Evolutionary conservation across 495 filamentous ascomycete species (phyloP).

Genomic region (Talaromyces wortmannii): DNA sequence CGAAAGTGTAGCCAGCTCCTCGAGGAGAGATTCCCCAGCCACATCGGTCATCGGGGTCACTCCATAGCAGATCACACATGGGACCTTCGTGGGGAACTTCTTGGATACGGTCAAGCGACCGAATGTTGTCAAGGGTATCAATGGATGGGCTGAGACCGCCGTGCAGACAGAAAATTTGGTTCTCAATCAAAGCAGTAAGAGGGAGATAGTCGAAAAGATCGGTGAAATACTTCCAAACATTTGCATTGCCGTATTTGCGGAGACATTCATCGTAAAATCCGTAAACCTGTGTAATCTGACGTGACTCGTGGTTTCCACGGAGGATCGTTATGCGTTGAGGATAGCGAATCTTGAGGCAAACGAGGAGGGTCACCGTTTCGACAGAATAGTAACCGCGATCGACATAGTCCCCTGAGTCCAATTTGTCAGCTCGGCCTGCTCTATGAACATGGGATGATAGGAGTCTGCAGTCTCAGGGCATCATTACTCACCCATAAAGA

Average conservation of each 20-base stretch:
- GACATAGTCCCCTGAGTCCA: slow-evolving; percentile 75
- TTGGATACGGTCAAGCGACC: slow-evolving; percentile 91
- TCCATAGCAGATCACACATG: slow-evolving; percentile 98
- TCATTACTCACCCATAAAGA: slow-evolving; percentile 74
- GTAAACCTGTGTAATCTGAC: slow-evolving; percentile 96
- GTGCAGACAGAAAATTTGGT: slow-evolving; percentile 99
- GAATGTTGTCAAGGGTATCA: slow-evolving; percentile 96
- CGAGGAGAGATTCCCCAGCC: slow-evolving; percentile 97
- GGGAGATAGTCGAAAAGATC: slow-evolving; percentile 99
- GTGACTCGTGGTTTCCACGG: slow-evolving; percentile 93
- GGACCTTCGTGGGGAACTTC: slow-evolving; percentile 98
- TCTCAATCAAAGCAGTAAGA: slow-evolving; percentile 96
- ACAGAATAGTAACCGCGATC: slow-evolving; percentile 97
- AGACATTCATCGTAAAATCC: slow-evolving; percentile 98
- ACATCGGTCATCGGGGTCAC: slow-evolving; percentile 95
- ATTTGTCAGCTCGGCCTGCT: background rate
- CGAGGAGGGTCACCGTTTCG: slow-evolving; percentile 89
- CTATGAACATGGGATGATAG: background rate
- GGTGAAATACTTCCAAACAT: slow-evolving; percentile 99
- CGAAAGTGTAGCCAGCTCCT: slow-evolving; percentile 97
- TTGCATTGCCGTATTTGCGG: slow-evolving; percentile 96
- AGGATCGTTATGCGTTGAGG: slow-evolving; percentile 95
- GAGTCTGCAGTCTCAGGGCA: slow-evolving; percentile 3
- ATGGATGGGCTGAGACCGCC: slow-evolving; percentile 94
- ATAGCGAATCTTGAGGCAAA: slow-evolving; percentile 93